A percentile compares a stretch with the other conserved stretches of the same genome.
Conservation (phyloP, 352 stramenopile genomes). For the Pythium volutum region DNA sequence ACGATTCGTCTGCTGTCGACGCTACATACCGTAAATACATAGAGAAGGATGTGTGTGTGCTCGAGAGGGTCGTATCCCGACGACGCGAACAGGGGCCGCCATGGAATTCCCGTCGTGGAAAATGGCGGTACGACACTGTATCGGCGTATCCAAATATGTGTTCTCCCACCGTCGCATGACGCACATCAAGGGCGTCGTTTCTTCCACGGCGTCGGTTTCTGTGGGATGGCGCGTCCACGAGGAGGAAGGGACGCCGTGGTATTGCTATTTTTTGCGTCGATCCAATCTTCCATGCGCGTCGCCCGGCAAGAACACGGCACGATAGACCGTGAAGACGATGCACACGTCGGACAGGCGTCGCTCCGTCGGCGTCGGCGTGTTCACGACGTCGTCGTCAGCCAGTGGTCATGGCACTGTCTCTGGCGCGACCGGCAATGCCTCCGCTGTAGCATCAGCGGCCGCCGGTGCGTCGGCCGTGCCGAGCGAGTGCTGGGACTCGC, state of each 20-base stretch:
- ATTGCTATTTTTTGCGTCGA: not conserved
- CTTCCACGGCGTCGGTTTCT: not conserved
- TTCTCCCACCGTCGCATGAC: not conserved
- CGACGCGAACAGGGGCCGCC: too few relatives aligned
- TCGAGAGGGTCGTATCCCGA: too few relatives aligned
- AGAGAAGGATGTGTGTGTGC: too few relatives aligned
- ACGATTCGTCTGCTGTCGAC: too few relatives aligned
- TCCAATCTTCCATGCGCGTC: not conserved
- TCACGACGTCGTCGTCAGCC: not conserved
- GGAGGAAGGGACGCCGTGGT: not conserved
- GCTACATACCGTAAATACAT: too few relatives aligned
- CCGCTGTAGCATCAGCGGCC: not conserved
- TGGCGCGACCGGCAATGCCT: not conserved
- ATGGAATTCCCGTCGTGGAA: too few relatives aligned
- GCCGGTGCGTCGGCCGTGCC: slow-evolving; percentile 9
- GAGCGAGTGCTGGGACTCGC: slow-evolving; percentile 72
- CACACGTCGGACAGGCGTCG: not conserved
- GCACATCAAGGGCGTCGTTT: too few relatives aligned
- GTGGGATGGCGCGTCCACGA: not conserved
- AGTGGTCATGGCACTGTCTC: not conserved
- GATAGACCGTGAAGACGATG: not conserved
- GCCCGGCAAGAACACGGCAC: not conserved
- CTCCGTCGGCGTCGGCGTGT: not conserved
- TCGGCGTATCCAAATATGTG: not conserved
- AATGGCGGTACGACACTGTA: too few relatives aligned